Conservation (phyloP, 1,284 basidiomycete genomes). For the Ganoderma lucidum region DNA sequence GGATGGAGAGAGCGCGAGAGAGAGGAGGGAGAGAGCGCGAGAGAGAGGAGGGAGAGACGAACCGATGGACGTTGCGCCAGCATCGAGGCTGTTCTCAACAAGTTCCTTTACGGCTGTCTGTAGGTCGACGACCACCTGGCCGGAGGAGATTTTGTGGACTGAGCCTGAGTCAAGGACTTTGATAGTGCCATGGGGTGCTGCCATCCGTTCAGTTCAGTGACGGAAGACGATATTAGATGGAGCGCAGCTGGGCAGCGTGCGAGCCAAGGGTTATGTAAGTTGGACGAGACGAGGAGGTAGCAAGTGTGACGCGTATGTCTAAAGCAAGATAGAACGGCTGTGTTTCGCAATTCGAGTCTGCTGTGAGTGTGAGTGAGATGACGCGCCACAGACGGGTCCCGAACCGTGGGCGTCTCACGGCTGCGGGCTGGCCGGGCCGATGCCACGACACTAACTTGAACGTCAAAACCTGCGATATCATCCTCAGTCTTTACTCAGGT, state of each 20-base stretch:
- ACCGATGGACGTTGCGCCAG: constrained; percentile 17
- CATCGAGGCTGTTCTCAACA: constrained; percentile 87
- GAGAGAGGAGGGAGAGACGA: neutral
- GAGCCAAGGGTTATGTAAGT: too few species aligned
- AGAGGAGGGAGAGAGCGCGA: too few species aligned
- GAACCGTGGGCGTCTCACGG: neutral
- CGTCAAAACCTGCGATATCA: neutral
- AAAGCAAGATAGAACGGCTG: too few species aligned
- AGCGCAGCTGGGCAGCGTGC: neutral
- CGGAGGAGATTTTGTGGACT: constrained; percentile 89
- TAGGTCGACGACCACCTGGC: constrained; percentile 95
- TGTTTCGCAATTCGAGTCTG: too few species aligned
- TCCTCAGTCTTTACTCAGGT: too few species aligned
- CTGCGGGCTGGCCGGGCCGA: neutral
- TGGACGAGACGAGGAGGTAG: too few species aligned
- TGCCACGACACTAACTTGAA: neutral
- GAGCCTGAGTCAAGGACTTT: constrained; percentile 79
- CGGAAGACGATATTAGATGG: neutral
- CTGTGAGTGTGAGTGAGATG: too few species aligned
- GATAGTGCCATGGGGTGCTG: constrained; percentile 37
- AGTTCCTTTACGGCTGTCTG: constrained; percentile 96
- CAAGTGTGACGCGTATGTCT: too few species aligned
- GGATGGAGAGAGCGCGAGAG: neutral
- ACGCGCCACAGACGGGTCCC: neutral
- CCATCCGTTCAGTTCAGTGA: neutral